Evolutionary conservation across 306 rosid species (phyloP).

Genomic region (Malus asiatica): DNA sequence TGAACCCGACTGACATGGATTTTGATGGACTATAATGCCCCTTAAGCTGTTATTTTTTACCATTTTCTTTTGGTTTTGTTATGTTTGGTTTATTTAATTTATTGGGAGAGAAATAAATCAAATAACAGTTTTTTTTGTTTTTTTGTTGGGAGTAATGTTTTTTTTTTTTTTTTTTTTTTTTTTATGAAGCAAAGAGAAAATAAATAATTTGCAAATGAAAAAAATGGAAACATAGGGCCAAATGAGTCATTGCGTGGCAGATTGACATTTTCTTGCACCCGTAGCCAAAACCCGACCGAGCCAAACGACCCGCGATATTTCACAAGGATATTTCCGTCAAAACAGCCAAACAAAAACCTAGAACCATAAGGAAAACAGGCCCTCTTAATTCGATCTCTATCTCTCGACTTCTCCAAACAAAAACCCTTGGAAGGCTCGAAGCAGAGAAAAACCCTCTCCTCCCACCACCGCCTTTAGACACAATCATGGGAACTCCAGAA

Average conservation of each 20-base stretch:
- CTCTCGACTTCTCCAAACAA: background rate
- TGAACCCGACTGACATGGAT: background rate
- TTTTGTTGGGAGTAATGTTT: too few species aligned
- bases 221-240: too few species aligned
- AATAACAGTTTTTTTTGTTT: too few species aligned
- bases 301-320: background rate
- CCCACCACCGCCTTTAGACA: background rate
- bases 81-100: too few species aligned
- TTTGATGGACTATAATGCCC: background rate
- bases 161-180: too few species aligned
- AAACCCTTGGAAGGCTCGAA: background rate
- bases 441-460: background rate
- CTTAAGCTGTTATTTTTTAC: background rate
- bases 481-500: constrained; percentile 76
- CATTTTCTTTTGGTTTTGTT: too few species aligned
- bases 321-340: background rate
- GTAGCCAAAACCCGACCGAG: background rate
- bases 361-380: background rate
- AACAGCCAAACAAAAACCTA: background rate
- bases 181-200: too few species aligned
- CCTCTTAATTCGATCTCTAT: background rate
- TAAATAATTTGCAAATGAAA: too few species aligned
- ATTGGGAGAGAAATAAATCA: too few species aligned
- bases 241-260: background rate
- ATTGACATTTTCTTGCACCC: background rate